phyloP scores from a whole-genome alignment of 352 stramenopile genomes.

The Pythium utonaiense region DNA sequence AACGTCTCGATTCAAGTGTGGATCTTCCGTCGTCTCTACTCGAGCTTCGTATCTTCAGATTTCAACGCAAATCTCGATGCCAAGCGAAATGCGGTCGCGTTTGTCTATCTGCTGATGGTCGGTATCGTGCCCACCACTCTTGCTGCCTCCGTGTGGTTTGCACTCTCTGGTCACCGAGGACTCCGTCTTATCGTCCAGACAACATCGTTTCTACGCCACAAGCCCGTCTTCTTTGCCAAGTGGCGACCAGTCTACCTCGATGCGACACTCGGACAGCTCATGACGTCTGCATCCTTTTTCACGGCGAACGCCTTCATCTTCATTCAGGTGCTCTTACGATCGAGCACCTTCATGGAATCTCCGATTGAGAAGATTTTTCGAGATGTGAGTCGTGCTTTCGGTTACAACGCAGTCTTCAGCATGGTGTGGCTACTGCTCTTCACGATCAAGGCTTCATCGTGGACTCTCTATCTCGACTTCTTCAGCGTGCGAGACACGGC shows the following conservation, averaged over 20 bases:
- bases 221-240: slow-evolving; percentile 14
- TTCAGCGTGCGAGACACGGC: slow-evolving; percentile 12
- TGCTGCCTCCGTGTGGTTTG: slow-evolving; percentile 17
- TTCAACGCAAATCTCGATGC: slow-evolving; percentile 10
- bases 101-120: slow-evolving; percentile 25
- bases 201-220: slow-evolving; percentile 17
- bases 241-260: slow-evolving; percentile 24
- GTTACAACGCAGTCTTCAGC: slow-evolving; percentile 27
- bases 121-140: slow-evolving; percentile 17
- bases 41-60: slow-evolving; percentile 1
- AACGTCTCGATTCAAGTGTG: slow-evolving; percentile 15
- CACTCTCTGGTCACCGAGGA: slow-evolving; percentile 2
- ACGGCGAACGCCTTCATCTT: slow-evolving; percentile 20
- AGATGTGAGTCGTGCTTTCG: slow-evolving; percentile 25
- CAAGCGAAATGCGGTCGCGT: slow-evolving; percentile 22
- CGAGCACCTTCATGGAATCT: slow-evolving; percentile 6
- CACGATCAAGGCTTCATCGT: slow-evolving; percentile 18
- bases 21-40: slow-evolving; percentile 17
- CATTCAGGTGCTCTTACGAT: slow-evolving; percentile 11
- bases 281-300: slow-evolving; percentile 19
- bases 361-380: slow-evolving; percentile 12
- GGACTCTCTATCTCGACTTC: slow-evolving; percentile 29
- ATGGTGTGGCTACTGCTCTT: slow-evolving; percentile 24
- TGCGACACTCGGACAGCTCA: slow-evolving; percentile 19
- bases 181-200: slow-evolving; percentile 6